Base-by-base conservation (phyloP, 495 filamentous ascomycete genomes). In the Annulohypoxylon moriforme region DNA sequence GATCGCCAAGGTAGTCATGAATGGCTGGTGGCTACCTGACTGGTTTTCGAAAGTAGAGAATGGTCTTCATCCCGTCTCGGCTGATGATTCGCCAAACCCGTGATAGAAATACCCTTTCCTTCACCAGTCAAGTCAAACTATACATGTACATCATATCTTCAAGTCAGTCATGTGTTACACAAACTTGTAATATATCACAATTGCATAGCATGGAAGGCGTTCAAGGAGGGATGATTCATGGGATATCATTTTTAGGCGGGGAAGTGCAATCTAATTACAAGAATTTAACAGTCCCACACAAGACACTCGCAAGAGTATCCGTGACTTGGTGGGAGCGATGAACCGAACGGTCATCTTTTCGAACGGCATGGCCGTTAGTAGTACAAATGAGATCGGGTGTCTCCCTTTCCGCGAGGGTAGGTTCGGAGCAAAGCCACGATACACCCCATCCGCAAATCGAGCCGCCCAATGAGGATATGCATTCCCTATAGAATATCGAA, bases 1-100 rank as follows among this genome's bases (percentile, higher is more conserved):
- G n/a, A 81, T 96, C 44, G 89, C 88, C 14, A 87, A 84, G 56
- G 78, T 89, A 5, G 86, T 33, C 81, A 82, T 75, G 10, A 61
- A 67, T 24, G 71, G 75, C 77, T 83, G 75, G 77, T 83, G 75
- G 86, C 87, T 88, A 73, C 86, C 64, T 68, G 76, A 61, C 86
- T 89, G 75, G 82, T 81, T 55, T 66, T 86, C 75, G 60, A 86
- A 44, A 29, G 56, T 78, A 13, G 74, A 78, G 64, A 78, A 69
- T n/a, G 74, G 74, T 11, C 67, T 78, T 53, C 74, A 71, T 2
- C 69, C 69, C 3, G 61, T 57, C 20, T 33, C 50, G 27, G 61
- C 8, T 7, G 22, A 27, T 14, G 24, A 47, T 55, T 56, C 50
- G 13, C 16, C 60, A 49, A n/a, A 53, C 5, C 49, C 67, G 29